phyloP scores from a whole-genome alignment of 2,329 filamentous ascomycete species.

The Aspergillus fumigatiaffinis region DNA sequence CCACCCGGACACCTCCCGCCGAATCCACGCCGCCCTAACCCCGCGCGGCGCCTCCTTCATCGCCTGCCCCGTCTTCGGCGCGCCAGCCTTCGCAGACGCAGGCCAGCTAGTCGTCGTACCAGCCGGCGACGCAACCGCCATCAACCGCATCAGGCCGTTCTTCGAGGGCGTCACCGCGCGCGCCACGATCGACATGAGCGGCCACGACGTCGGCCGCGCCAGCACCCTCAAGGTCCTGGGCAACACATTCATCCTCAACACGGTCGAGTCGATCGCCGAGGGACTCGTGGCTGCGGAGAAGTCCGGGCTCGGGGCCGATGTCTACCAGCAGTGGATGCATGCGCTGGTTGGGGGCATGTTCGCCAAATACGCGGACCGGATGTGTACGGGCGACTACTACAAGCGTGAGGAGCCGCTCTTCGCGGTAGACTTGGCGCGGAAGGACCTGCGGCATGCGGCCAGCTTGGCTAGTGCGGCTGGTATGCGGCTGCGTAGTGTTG shows the following conservation, averaged over 20 bases:
- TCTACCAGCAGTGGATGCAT: conserved; percentile 68
- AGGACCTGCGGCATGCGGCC: conserved; percentile 74
- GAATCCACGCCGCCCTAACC: conserved; percentile 55
- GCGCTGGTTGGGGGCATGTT: conserved; percentile 73
- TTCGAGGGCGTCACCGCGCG: conserved; percentile 69
- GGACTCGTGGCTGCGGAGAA: conserved; percentile 77
- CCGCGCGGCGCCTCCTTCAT: conserved; percentile 68
- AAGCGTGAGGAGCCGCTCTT: conserved; percentile 75
- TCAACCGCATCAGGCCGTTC: conserved; percentile 65
- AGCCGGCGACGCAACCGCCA: conserved; percentile 58
- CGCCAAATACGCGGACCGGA: conserved; percentile 68
- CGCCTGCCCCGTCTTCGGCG: conserved; percentile 56
- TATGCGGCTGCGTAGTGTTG: conserved; percentile 59
- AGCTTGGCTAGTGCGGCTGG: conserved; percentile 62
- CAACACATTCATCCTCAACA: conserved; percentile 81
- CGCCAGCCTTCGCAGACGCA: conserved; percentile 48
- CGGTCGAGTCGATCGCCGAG: conserved; percentile 75
- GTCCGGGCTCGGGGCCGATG: conserved; percentile 66
- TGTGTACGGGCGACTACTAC: conserved; percentile 73
- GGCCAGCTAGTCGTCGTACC: conserved; percentile 71
- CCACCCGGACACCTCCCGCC: conserved; percentile 74
- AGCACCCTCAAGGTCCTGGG: conserved; percentile 75
- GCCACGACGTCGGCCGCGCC: conserved; percentile 66
- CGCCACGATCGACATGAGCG: conserved; percentile 66
- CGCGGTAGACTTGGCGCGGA: conserved; percentile 74